Evolutionary conservation across 169 alveolate genomes (phyloP), one percentile per base, ranked within the genome.

Genomic region (Babesia ovata): DNA sequence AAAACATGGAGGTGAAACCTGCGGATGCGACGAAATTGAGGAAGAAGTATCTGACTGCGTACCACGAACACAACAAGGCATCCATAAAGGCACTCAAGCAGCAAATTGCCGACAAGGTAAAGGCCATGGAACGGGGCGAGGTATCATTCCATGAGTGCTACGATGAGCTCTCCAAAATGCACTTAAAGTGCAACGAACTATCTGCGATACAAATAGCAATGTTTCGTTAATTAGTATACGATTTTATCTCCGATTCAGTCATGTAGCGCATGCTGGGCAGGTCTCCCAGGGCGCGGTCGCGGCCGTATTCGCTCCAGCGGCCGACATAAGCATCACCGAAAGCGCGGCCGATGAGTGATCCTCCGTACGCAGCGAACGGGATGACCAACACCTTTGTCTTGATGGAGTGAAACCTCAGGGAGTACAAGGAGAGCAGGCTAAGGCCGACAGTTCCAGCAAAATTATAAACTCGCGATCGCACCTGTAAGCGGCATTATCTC

Each of bases 341-440:
- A 10, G 70, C 62, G 21, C 77, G 77, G 21, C 89, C 89, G 36
- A 73, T 42, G 9, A 71, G 63, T 17, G 73, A 65, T 11, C 85
- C 89, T 17, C 57, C 70, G 33, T 82, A 82, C 17, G 81, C 45
- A 22, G 73, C 77, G 53, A 82, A 71, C 22, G 89, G 89, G 12
- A 76, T 13, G 4, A 82, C 86, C n/a, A 82, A 17, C 19, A 74
- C 76, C 75, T 82, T 82, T 49, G 89, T 82, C 85, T 82, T 82
- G 45, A 82, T 50, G 36, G 84, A 71, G 53, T 82, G 85, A 63
- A 22, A 73, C 66, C 89, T 24, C 44, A 73, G 54, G 7, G 89
- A 63, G 44, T 73, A 71, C 21, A 73, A 11, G 6, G 86, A 57
- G 21, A 73, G 28, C 22, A 58, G 50, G 7, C 82, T 49, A 17